Evolutionary conservation across 2,329 filamentous ascomycete species (phyloP), one percentile per base, ranked within the genome.

Genomic region (Calonectria hongkongensis): DNA sequence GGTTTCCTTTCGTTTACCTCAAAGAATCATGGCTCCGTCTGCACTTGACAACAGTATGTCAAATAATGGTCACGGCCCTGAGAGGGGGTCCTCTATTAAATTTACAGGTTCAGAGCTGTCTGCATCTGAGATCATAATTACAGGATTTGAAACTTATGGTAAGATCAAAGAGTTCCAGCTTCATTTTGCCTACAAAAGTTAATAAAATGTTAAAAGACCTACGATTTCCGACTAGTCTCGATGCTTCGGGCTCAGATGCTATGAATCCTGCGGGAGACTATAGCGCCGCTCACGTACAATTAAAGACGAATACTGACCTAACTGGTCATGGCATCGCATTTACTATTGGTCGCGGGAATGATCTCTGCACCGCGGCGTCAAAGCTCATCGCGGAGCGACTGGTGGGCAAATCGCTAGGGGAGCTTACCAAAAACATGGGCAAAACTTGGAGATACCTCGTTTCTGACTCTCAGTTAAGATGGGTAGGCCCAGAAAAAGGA

Each of bases 401-500:
- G 80, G 89, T 92, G 74, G 93, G 92, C 81, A 93, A 92, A 80
- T 94, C 93, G 6, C 91, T 98, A 66, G 92, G 93, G 60, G 93
- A 92, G 9, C 91, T 98, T 43, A 94, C 95, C 51, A 87, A 89
- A 60, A 89, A 98, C 87, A 97, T 94, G 95, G 95, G 95, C 75
- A 88, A 93, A 84, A 98, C 95, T 60, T 98, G 95, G 95, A 91
- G 95, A 33, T 92, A 97, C 84, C 91, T 98, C 15, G 95, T 97
- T 78, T 93, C 93, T 75, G 95, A 98, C 88, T 94, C 92, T 77
- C 95, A 98, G 84, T 89, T 98, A 66, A 94, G 95, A 70, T 98
- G 95, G 95, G 96, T 98, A 81, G 95, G 95, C 0, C 95, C 95
- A 0, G 95, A 98, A 81, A 98, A 98, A 86, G 95, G 95, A 73